A percentile compares a stretch with the other conserved stretches of the same genome.
These are phyloP conservation scores for Pyrenopolyporus hunteri DNA, from an alignment of 495 filamentous ascomycete species.

Conservation along the genomic window DNA sequence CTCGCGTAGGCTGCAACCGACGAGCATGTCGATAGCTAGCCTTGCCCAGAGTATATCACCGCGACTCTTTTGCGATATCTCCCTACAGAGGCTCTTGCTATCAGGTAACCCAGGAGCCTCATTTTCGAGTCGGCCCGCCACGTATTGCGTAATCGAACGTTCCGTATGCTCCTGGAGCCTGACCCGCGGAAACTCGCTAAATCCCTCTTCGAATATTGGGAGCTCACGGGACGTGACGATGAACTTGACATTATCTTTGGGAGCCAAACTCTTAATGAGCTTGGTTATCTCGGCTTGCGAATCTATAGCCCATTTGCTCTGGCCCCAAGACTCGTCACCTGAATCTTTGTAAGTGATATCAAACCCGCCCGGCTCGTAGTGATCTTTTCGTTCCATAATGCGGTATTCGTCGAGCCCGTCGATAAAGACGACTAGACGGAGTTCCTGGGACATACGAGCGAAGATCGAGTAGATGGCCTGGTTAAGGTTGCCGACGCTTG, in stretches of 20 bases:
- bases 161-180: constrained; percentile 41
- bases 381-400: constrained; percentile 42
- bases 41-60: constrained; percentile 44
- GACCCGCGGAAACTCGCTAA: constrained; percentile 33
- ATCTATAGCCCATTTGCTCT: constrained; percentile 40
- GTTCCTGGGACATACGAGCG: constrained; percentile 34
- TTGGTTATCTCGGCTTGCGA: constrained; percentile 38
- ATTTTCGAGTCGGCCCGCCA: constrained; percentile 40
- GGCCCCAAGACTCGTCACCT: constrained; percentile 41
- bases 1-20: constrained; percentile 36
- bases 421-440: constrained; percentile 41
- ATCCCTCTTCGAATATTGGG: constrained; percentile 38
- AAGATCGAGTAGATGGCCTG: constrained; percentile 42
- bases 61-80: constrained; percentile 38
- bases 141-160: constrained; percentile 40
- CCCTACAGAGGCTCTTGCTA: constrained; percentile 38
- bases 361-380: constrained; percentile 36
- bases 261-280: constrained; percentile 36
- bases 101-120: constrained; percentile 40
- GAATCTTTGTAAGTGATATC: constrained; percentile 37
- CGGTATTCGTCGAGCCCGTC: constrained; percentile 45
- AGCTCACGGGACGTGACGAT: constrained; percentile 40
- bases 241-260: constrained; percentile 38
- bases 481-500: constrained; percentile 39
- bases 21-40: constrained; percentile 44